Percentiles rank a stretch among this genome's conserved stretches.
phyloP scores from a whole-genome alignment of 192 early-diverging fungal genomes.

The Coemansia asiatica region DNA sequence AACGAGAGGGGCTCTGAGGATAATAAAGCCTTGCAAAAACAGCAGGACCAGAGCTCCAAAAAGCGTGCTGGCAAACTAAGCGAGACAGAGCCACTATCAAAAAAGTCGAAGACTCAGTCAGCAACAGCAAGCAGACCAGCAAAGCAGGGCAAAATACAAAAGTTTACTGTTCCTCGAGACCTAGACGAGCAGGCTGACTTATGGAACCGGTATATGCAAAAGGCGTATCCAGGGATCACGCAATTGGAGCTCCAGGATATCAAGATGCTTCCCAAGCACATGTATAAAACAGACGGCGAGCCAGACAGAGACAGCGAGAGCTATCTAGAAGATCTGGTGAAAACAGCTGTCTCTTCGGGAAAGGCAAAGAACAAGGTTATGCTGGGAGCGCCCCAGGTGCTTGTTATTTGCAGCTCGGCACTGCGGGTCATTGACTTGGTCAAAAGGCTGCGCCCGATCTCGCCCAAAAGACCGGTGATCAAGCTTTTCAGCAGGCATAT shows the following conservation, averaged over 20 bases:
- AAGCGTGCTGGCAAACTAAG: slow-evolving; percentile 12
- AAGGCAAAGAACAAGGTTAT: slow-evolving; percentile 43
- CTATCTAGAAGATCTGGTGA: slow-evolving; percentile 30
- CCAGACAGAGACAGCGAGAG: not conserved
- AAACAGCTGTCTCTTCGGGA: slow-evolving; percentile 23
- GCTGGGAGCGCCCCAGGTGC: slow-evolving; percentile 42
- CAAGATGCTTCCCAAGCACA: slow-evolving; percentile 21
- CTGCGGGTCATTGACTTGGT: slow-evolving; percentile 47
- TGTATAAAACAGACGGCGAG: slow-evolving; percentile 15
- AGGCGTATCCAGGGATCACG: slow-evolving; percentile 35
- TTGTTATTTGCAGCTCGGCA: slow-evolving; percentile 49
- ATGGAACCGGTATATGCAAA: slow-evolving; percentile 51
- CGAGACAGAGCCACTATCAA: not conserved
- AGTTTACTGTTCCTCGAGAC: slow-evolving; percentile 18
- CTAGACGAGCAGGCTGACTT: slow-evolving; percentile 26
- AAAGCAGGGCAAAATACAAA: not conserved
- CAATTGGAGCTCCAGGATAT: slow-evolving; percentile 38
- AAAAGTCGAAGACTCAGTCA: not conserved
- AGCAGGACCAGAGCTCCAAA: not conserved
- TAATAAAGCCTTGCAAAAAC: not conserved
- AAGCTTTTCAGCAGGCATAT: slow-evolving; percentile 54
- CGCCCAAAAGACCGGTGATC: slow-evolving; percentile 21
- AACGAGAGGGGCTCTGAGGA: not conserved
- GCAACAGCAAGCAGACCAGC: not conserved
- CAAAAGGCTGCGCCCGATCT: slow-evolving; percentile 23